A percentile compares a stretch with the other conserved stretches of the same genome.
Conservation (phyloP, 805 yeast genomes). For the Hermanozyma aechmeae region DNA sequence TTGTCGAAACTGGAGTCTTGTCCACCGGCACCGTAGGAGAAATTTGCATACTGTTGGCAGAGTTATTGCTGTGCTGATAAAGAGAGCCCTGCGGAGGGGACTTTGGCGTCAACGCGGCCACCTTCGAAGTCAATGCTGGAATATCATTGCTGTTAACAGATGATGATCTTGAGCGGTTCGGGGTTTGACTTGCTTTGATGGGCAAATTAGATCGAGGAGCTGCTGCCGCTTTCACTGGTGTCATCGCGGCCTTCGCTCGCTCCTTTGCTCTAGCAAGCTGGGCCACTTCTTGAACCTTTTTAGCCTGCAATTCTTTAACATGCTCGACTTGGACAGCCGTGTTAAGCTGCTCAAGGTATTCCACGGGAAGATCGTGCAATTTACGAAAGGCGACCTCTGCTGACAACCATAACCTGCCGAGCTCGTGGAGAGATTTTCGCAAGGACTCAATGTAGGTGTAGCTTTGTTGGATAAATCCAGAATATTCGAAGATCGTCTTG, state of each 20-base stretch:
- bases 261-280: no score
- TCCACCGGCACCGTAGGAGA: conserved; percentile 2
- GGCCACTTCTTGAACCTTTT: conserved; percentile 1
- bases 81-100: no score
- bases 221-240: conserved; percentile 3
- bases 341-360: conserved; percentile 11
- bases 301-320: conserved; percentile 3
- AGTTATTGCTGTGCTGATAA: no score
- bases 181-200: conserved; percentile 1
- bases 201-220: conserved; percentile 2
- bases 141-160: conserved; percentile 1
- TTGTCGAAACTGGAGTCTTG: conserved; percentile 3
- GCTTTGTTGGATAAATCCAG: conserved; percentile 34
- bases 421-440: conserved; percentile 22
- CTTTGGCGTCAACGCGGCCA: not conserved
- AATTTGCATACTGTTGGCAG: conserved; percentile 7
- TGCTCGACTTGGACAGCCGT: conserved; percentile 4
- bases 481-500: conserved; percentile 29
- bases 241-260: conserved; percentile 4
- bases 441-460: conserved; percentile 18
- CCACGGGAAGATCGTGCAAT: conserved; percentile 19
- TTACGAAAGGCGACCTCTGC: conserved; percentile 35
- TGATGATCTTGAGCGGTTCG: conserved; percentile 1
- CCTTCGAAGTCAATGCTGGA: not conserved
- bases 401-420: conserved; percentile 33